Base-by-base conservation (phyloP, 768 basidiomycete genomes). In the Tephrocybe sp. region DNA sequence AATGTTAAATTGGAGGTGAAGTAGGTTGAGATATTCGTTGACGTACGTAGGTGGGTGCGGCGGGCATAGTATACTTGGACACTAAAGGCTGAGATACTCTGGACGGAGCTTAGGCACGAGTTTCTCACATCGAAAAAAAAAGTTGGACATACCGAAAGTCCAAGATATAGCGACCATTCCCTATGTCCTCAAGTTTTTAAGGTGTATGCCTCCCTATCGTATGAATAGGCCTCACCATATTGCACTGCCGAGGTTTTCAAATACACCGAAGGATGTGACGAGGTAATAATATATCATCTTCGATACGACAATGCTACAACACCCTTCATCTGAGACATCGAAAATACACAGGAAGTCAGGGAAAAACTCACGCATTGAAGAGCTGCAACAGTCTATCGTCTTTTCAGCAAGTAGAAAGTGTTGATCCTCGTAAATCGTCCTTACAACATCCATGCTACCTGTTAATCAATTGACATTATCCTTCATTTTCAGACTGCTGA, bases 221-320 rank as follows among this genome's bases (percentile, higher is more conserved):
- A 21, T 27, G 21, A 43, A 2, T 2, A 7, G 2, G 13, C 32
- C 30, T 22, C 22, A 45, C 44, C 44, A 45, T 21, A 45, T 25
- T 45, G 44, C 30, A 22, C 8, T 21, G 9, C 19, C 18, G 22
- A 45, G 44, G 30, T 45, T 32, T 13, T 32, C 44, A 6, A 19
- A 19, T 21, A 21, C 18, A 9, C 44, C 44, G 26, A 45, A 45
- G 18, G 44, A 45, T 4, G 44, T 34, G 19, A 45, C 34, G 13
- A 45, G 44, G 18, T 45, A 45, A 18, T 45, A 45, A 19, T 45
- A 45, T 24, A 45, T 45, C 44, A 45, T 45, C 44, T 45, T 45
- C 16, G 44, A 45, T 11, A 25, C 22, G 9, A 45, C 31, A 19
- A 45, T 32, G 6, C 44, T 45, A 25, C 13, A 15, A 45, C 35